These are phyloP conservation scores for Breviolum minutum DNA, from an alignment of 73 alveolate species.

Conservation along the genomic window DNA sequence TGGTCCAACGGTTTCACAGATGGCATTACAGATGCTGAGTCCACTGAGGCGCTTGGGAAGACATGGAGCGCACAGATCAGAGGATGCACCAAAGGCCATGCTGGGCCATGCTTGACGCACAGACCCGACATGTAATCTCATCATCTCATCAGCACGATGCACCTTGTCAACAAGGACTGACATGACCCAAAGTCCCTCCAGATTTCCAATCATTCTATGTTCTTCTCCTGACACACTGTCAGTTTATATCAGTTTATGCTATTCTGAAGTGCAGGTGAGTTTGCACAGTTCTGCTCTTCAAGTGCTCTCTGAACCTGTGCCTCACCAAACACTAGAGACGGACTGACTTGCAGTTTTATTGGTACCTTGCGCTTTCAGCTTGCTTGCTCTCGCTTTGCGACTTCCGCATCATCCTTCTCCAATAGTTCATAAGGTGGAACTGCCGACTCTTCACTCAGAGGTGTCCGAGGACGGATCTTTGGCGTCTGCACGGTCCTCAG, in stretches of 20 bases:
- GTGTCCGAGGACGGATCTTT: constrained; percentile 22
- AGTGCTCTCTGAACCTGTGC: constrained; percentile 47
- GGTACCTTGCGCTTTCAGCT: too few relatives aligned
- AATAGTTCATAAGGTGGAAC: not conserved
- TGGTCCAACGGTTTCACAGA: not conserved
- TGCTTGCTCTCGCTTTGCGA: too few relatives aligned
- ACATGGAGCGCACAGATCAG: not conserved
- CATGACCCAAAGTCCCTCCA: not conserved
- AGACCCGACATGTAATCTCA: not conserved
- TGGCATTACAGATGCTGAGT: not conserved
- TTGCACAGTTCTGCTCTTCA: constrained; percentile 24
- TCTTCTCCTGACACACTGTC: too few relatives aligned
- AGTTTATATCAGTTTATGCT: too few relatives aligned
- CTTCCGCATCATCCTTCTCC: too few relatives aligned
- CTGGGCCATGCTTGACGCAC: too few relatives aligned
- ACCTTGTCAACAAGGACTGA: not conserved
- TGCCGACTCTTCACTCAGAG: constrained; percentile 29
- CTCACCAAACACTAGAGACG: not conserved
- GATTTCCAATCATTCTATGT: too few relatives aligned
- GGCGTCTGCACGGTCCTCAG: constrained; percentile 16
- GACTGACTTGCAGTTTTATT: not conserved
- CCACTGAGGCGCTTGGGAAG: constrained; percentile 63
- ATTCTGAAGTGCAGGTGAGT: not conserved
- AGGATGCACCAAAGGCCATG: constrained; percentile 5
- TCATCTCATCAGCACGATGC: not conserved